Percentiles rank a stretch among this genome's conserved stretches.
These are phyloP conservation scores for Trichoderma endophyticum DNA, from an alignment of 2,329 filamentous ascomycete genomes.

Conservation along the genomic window DNA sequence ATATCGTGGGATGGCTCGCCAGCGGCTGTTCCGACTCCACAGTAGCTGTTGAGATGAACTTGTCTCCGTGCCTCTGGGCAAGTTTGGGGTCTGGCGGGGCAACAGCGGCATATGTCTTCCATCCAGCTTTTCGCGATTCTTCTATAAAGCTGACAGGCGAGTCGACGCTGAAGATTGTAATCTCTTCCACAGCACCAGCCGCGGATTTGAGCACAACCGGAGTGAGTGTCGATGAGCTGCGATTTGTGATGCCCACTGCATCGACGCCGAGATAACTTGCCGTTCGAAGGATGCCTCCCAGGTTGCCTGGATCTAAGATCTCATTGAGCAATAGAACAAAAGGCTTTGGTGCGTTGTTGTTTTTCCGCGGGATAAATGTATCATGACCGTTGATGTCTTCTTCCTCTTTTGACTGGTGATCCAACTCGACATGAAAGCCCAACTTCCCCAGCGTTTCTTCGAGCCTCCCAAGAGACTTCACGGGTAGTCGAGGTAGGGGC, in stretches of 20 bases:
- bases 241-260: conserved; percentile 72
- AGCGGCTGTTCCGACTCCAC: conserved; percentile 54
- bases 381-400: conserved; percentile 66
- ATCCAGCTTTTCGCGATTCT: conserved; percentile 66
- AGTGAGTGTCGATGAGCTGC: conserved; percentile 70
- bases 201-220: conserved; percentile 82
- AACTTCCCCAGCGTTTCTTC: conserved; percentile 42
- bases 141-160: conserved; percentile 68
- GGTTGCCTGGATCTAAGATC: conserved; percentile 81
- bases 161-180: conserved; percentile 68
- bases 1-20: conserved; percentile 62
- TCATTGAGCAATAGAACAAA: conserved; percentile 72
- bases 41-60: conserved; percentile 48
- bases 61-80: conserved; percentile 35
- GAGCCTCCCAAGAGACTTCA: conserved; percentile 55
- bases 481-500: conserved; percentile 69
- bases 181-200: conserved; percentile 78
- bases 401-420: conserved; percentile 72
- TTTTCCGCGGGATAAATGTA: conserved; percentile 42
- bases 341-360: conserved; percentile 50
- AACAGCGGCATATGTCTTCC: conserved; percentile 79
- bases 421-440: conserved; percentile 59
- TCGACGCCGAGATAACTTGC: conserved; percentile 89
- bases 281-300: conserved; percentile 84
- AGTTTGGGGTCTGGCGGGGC: conserved; percentile 41